Evolutionary conservation across 2,329 filamentous ascomycete species (phyloP), one percentile per base, ranked within the genome.

Genomic region (Penicillium sp.): DNA sequence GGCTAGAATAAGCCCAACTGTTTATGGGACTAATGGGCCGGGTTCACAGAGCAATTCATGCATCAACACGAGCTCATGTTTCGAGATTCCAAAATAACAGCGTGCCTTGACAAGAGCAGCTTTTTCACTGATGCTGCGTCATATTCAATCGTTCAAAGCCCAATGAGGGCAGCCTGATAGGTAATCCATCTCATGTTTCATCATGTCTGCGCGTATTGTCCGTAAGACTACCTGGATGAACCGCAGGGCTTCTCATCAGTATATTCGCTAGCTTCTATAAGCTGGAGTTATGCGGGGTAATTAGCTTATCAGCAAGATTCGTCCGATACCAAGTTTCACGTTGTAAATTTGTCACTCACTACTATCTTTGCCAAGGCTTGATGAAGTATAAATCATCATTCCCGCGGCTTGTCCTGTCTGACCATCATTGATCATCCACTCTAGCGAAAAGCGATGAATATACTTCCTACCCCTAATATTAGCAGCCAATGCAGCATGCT

Each of bases 91-190:
- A 7, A 29, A 29, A 29, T 10, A 29, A 9, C 3, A 29, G 6
- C 6, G 10, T 4, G 6, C 6, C 28, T 29, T 29, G n/a, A n/a
- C n/a, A n/a, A n/a, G n/a, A n/a, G n/a, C n/a, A n/a, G n/a, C n/a
- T n/a, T n/a, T n/a, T n/a, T n/a, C n/a, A n/a, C n/a, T n/a, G n/a
- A n/a, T n/a, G n/a, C 31, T 15, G 31, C 31, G 31, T 33, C 31
- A 33, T 24, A 8, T 42, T 31, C 47, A 26, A 47, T 48, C 36
- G 36, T 29, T 10, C 16, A 21, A 7, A n/a, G 28, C 24, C 54
- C 45, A 56, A 56, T 56, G 5, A 56, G 23, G 49, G 21, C 12
- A 24, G n/a, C 2, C 26, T 44, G 51, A 52, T 54, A 49, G 51
- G 44, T 42, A 48, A 34, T 4, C 36, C 23, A 46, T 39, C 38